These are phyloP conservation scores for Astrocystis sublimbata DNA, from an alignment of 495 filamentous ascomycete species.

Conservation along the genomic window DNA sequence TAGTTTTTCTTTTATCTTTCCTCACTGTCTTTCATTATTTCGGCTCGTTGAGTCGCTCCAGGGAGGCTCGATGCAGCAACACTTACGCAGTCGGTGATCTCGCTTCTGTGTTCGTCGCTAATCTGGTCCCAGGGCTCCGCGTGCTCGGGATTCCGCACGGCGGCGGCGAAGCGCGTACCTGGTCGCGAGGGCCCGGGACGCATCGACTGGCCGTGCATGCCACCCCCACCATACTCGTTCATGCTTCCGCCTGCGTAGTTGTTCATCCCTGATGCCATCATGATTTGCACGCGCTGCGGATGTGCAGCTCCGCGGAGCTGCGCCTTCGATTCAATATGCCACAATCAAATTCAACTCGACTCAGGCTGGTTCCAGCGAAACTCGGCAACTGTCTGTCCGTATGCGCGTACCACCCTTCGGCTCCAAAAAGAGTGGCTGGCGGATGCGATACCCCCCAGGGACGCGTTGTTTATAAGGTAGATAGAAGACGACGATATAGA, in stretches of 20 bases:
- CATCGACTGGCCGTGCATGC: conserved; percentile 25
- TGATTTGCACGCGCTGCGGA: conserved; percentile 15
- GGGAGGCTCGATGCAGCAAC: not conserved
- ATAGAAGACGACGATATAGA: not conserved
- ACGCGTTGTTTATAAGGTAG: not conserved
- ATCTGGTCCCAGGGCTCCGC: conserved; percentile 48
- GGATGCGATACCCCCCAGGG: not conserved
- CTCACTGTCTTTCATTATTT: not conserved
- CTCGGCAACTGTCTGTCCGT: no score
- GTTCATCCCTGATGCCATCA: conserved; percentile 28
- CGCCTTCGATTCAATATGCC: conserved; percentile 6
- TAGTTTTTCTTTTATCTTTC: conserved; percentile 15
- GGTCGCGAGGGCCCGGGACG: conserved; percentile 30
- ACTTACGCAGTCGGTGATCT: conserved; percentile 85
- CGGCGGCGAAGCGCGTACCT: conserved; percentile 29
- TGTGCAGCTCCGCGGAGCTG: conserved; percentile 9
- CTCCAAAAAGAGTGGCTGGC: not conserved
- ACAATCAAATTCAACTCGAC: not conserved
- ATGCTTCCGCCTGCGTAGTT: conserved; percentile 32
- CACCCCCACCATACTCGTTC: conserved; percentile 27
- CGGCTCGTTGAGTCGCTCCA: no score
- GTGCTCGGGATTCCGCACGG: conserved; percentile 35
- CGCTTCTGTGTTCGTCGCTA: conserved; percentile 84
- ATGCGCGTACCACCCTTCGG: not conserved
- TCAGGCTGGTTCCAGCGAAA: not conserved